Evolutionary conservation across 805 yeast genomes (phyloP).

Genomic region (Yarrowia yakushimensis): DNA sequence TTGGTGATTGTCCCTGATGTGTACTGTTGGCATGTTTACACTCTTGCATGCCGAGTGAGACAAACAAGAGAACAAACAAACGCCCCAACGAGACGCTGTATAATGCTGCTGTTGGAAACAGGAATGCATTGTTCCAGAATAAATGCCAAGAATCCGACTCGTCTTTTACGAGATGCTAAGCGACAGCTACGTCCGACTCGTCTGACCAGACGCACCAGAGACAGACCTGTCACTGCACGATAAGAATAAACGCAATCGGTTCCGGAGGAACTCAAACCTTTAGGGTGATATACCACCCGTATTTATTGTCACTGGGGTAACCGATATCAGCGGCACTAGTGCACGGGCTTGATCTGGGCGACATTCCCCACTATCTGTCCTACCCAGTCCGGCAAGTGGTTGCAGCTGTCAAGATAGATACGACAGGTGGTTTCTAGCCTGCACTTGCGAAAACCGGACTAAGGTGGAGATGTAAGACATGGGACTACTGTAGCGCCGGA

Average conservation of each 20-base stretch:
- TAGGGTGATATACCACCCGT: not conserved
- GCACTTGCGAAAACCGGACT: not conserved
- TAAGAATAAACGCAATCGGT: constrained; percentile 4
- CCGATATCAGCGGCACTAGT: not conserved
- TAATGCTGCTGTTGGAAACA: too few species aligned
- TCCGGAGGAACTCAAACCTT: not conserved
- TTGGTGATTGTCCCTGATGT: constrained; percentile 15
- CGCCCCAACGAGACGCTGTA: not conserved
- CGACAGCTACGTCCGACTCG: not conserved
- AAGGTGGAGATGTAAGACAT: not conserved
- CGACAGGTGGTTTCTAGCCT: not conserved
- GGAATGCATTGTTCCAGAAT: too few species aligned
- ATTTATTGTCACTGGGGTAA: not conserved
- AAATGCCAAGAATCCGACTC: too few species aligned
- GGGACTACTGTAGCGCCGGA: too few species aligned
- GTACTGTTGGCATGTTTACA: not conserved
- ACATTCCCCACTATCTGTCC: not conserved
- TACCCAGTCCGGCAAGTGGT: not conserved
- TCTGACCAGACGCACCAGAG: not conserved
- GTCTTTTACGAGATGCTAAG: too few species aligned
- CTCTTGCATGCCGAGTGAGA: not conserved
- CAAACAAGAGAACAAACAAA: not conserved
- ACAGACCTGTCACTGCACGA: not conserved
- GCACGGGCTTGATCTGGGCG: not conserved
- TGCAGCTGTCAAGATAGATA: too few species aligned